A percentile compares a stretch with the other conserved stretches of the same genome.
Conservation (phyloP, 345 rosid species). For the Salix suchowensis region DNA sequence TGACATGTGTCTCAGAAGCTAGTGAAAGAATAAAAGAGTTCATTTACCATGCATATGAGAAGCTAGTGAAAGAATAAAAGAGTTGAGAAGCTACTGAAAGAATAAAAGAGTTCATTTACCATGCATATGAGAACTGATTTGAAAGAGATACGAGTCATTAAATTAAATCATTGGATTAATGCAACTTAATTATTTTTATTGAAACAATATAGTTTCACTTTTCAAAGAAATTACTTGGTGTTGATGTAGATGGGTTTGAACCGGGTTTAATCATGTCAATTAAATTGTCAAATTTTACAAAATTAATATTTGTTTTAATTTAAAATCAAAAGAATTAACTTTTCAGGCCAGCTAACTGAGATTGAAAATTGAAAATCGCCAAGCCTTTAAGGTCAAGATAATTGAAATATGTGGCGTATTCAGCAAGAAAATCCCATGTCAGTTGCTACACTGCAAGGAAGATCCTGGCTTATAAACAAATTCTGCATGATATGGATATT, state of each 20-base stretch:
- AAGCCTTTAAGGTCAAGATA: background rate
- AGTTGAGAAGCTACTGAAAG: background rate
- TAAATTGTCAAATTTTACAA: too few species aligned
- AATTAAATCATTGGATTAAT: too few species aligned
- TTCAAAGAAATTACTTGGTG: too few species aligned
- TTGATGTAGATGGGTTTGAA: too few species aligned
- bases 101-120: background rate
- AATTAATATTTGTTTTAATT: too few species aligned
- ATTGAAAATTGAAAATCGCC: background rate
- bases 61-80: background rate
- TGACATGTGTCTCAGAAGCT: background rate
- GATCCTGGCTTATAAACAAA: background rate
- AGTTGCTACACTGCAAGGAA: background rate
- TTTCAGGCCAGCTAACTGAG: background rate
- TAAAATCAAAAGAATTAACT: too few species aligned
- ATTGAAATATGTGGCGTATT: background rate
- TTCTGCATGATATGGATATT: background rate
- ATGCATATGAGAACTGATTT: too few species aligned
- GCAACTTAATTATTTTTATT: too few species aligned
- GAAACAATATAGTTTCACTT: too few species aligned
- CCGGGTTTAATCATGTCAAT: too few species aligned
- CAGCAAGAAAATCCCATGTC: background rate
- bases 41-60: too few species aligned
- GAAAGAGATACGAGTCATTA: too few species aligned
- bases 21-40: background rate